A percentile compares a stretch with the other conserved stretches of the same genome.
Conservation (phyloP, 176 grass and related monocot species). For the Musa acuminata region DNA sequence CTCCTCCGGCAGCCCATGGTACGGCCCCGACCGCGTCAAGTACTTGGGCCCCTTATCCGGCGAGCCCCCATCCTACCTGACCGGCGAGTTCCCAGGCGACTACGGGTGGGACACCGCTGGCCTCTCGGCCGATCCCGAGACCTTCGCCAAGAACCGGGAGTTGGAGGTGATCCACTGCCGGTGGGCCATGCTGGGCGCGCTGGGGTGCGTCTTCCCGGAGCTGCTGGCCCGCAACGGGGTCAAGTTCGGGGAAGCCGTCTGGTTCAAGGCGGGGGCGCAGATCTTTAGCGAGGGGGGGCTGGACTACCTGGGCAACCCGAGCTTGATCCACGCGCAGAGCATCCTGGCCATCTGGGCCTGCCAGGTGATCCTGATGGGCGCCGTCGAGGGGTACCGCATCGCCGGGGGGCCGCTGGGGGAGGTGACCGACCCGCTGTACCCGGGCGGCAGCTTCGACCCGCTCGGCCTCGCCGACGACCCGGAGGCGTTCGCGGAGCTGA, state of each 20-base stretch:
- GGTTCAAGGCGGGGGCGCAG: slow-evolving; percentile 86
- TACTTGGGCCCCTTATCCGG: slow-evolving; percentile 82
- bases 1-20: slow-evolving; percentile 63
- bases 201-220: slow-evolving; percentile 87
- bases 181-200: slow-evolving; percentile 88
- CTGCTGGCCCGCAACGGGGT: slow-evolving; percentile 74
- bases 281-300: slow-evolving; percentile 87
- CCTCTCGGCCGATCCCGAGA: slow-evolving; percentile 68
- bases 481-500: slow-evolving; percentile 72
- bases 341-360: slow-evolving; percentile 78
- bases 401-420: slow-evolving; percentile 80
- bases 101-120: slow-evolving; percentile 90
- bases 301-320: slow-evolving; percentile 88
- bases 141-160: slow-evolving; percentile 87
- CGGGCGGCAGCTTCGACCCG: slow-evolving; percentile 75
- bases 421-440: slow-evolving; percentile 75
- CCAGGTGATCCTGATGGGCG: slow-evolving; percentile 86
- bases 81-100: slow-evolving; percentile 79
- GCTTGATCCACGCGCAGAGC: slow-evolving; percentile 82
- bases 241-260: slow-evolving; percentile 81
- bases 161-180: slow-evolving; percentile 77
- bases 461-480: slow-evolving; percentile 77
- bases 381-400: slow-evolving; percentile 79
- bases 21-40: slow-evolving; percentile 68
- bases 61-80: slow-evolving; percentile 69